Conservation (phyloP, 2,329 filamentous ascomycete genomes). For the Domatiomyces catenatus region DNA sequence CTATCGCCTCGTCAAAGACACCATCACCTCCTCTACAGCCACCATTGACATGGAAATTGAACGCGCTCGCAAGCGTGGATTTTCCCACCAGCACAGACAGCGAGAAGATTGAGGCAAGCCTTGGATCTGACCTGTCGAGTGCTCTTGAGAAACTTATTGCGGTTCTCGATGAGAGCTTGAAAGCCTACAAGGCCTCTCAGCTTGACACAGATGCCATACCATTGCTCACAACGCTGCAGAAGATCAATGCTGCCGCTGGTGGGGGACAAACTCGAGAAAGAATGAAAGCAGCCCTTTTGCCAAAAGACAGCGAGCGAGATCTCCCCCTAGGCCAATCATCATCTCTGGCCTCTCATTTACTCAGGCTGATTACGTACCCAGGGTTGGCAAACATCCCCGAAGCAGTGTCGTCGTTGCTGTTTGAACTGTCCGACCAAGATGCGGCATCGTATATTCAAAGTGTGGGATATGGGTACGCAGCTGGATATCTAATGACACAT, state of each 20-base stretch:
- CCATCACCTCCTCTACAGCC: constrained; percentile 54
- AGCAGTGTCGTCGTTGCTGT: constrained; percentile 63
- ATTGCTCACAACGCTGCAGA: constrained; percentile 57
- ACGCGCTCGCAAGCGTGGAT: constrained; percentile 67
- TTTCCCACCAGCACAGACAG: constrained; percentile 22
- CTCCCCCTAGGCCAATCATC: constrained; percentile 61
- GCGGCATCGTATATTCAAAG: constrained; percentile 70
- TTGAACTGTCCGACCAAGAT: constrained; percentile 71
- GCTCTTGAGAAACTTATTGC: constrained; percentile 52
- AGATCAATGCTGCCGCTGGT: constrained; percentile 55
- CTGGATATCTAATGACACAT: constrained; percentile 74
- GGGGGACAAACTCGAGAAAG: constrained; percentile 39
- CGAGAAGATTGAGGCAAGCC: constrained; percentile 35
- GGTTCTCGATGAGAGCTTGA: constrained; percentile 53
- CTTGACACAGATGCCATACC: constrained; percentile 58
- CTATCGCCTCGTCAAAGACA: constrained; percentile 49
- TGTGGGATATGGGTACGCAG: constrained; percentile 86
- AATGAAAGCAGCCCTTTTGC: constrained; percentile 56
- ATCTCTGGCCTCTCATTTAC: constrained; percentile 58
- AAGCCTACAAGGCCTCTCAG: constrained; percentile 49
- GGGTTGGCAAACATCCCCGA: constrained; percentile 56
- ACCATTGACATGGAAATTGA: constrained; percentile 57
- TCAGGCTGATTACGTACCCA: constrained; percentile 63
- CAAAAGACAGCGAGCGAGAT: constrained; percentile 59
- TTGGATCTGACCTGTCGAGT: constrained; percentile 38